phyloP scores from a whole-genome alignment of 2,329 filamentous ascomycete genomes.

The Colletotrichum magnum region DNA sequence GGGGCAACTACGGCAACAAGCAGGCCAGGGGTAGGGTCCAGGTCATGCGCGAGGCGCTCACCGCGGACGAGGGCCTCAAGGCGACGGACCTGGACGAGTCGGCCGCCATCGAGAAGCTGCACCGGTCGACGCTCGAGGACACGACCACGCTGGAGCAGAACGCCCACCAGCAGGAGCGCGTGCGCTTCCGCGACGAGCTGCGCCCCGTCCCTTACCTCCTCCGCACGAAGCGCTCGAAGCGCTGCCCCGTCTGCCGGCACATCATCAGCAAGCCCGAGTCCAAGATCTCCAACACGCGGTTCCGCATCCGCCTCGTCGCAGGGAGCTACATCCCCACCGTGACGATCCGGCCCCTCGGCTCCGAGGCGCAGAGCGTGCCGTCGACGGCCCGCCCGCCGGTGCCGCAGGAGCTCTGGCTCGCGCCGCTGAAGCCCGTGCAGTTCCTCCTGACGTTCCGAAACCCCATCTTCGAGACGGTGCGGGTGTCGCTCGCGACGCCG shows the following conservation, averaged over 20 bases:
- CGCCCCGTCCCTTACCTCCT: slow-evolving; percentile 87
- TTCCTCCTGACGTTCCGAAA: slow-evolving; percentile 94
- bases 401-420: slow-evolving; percentile 58
- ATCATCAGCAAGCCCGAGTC: slow-evolving; percentile 95
- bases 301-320: slow-evolving; percentile 92
- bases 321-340: slow-evolving; percentile 89
- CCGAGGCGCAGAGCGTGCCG: slow-evolving; percentile 46
- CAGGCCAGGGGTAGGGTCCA: slow-evolving; percentile 74
- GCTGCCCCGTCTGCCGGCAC: slow-evolving; percentile 92
- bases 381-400: slow-evolving; percentile 46
- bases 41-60: slow-evolving; percentile 83
- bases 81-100: slow-evolving; percentile 74
- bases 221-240: slow-evolving; percentile 92
- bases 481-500: slow-evolving; percentile 89
- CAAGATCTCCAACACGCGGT: slow-evolving; percentile 89
- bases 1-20: slow-evolving; percentile 73
- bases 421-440: slow-evolving; percentile 76
- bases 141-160: slow-evolving; percentile 68
- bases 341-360: slow-evolving; percentile 75
- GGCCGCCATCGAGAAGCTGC: slow-evolving; percentile 71
- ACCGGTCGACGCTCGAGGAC: slow-evolving; percentile 72
- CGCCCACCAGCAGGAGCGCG: slow-evolving; percentile 64
- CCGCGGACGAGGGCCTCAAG: slow-evolving; percentile 79
- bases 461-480: slow-evolving; percentile 91
- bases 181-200: slow-evolving; percentile 79